Evolutionary conservation across 1,139 yeast species (phyloP).

Genomic region (Suhomyces maxii): DNA sequence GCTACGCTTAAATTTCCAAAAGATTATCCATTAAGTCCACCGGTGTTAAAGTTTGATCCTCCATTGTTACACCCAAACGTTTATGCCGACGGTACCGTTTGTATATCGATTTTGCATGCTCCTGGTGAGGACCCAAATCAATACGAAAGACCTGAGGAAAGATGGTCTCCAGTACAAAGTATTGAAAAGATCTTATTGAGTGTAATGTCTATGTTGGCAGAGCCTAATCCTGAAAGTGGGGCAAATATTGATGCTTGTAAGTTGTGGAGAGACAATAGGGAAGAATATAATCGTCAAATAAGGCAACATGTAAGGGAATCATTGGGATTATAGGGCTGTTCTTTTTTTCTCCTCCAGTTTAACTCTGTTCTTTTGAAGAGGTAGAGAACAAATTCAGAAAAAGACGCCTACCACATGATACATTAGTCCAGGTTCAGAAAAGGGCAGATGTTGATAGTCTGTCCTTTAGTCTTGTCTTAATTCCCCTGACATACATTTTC

Average conservation of each 20-base stretch:
- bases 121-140: constrained; percentile 98
- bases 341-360: no score
- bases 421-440: no score
- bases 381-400: no score
- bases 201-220: constrained; percentile 95
- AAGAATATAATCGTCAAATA: constrained; percentile 64
- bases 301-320: constrained; percentile 62
- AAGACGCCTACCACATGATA: no score
- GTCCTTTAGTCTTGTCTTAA: no score
- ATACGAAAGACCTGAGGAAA: constrained; percentile 91
- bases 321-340: constrained; percentile 51
- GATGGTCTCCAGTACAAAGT: constrained; percentile 98
- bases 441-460: no score
- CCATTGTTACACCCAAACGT: constrained; percentile 91
- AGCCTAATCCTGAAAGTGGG: constrained; percentile 94
- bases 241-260: constrained; percentile 97
- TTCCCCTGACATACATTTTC: no score
- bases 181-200: constrained; percentile 90
- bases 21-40: constrained; percentile 94
- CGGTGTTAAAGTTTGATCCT: constrained; percentile 77
- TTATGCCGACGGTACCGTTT: constrained; percentile 91
- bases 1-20: constrained; percentile 80
- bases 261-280: constrained; percentile 84
- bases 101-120: constrained; percentile 90
- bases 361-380: no score